These are phyloP conservation scores for Aureobasidium sp. DNA, from an alignment of 2,329 filamentous ascomycete species.

Conservation along the genomic window DNA sequence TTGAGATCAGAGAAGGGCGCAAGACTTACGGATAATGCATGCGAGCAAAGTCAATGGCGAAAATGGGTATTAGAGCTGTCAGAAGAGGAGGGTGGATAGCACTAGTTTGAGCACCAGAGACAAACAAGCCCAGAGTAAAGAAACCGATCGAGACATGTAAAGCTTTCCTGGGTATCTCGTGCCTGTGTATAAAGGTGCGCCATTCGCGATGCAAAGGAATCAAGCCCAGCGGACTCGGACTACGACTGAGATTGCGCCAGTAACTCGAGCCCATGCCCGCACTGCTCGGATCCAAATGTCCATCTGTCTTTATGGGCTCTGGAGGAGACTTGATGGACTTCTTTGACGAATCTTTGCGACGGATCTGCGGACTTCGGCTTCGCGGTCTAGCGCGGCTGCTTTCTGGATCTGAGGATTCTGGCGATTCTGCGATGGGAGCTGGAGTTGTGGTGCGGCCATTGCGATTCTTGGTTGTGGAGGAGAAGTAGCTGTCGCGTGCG, in stretches of 20 bases:
- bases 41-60: conserved; percentile 71
- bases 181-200: conserved; percentile 78
- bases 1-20: neutral
- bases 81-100: conserved; percentile 81
- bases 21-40: conserved; percentile 58
- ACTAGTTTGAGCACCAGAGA: conserved; percentile 65
- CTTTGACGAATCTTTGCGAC: conserved; percentile 22
- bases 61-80: conserved; percentile 73
- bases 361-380: conserved; percentile 60
- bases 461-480: conserved; percentile 53
- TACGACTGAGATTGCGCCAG: conserved; percentile 84
- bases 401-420: conserved; percentile 47
- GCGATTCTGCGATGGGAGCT: conserved; percentile 48
- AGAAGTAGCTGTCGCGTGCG: conserved; percentile 55
- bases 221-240: conserved; percentile 83
- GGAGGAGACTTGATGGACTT: conserved; percentile 34
- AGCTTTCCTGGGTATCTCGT: conserved; percentile 90
- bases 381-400: conserved; percentile 56
- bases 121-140: conserved; percentile 80
- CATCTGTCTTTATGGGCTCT: conserved; percentile 40
- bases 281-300: conserved; percentile 61
- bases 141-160: conserved; percentile 97
- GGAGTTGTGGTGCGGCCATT: conserved; percentile 52
- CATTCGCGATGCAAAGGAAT: conserved; percentile 94
- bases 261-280: conserved; percentile 65